Percentiles rank a stretch among this genome's conserved stretches.
phyloP scores from a whole-genome alignment of 805 yeast genomes.

The Myxozyma neglecta region DNA sequence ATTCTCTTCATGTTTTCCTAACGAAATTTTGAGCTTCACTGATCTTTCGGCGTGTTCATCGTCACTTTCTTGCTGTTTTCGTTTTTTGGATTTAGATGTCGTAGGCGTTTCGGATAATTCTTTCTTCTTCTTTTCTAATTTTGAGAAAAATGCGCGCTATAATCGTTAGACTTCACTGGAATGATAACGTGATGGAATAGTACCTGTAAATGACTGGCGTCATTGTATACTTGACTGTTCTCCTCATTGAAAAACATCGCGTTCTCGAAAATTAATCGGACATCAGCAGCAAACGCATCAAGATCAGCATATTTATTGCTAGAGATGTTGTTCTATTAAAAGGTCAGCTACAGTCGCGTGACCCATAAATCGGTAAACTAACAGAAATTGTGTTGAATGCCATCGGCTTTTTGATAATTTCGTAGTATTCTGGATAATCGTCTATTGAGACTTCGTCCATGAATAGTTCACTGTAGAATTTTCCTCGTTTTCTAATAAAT shows the following conservation, averaged over 20 bases:
- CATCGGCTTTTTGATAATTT: conserved; percentile 69
- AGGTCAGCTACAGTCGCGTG: not conserved
- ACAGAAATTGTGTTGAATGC: conserved; percentile 58
- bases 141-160: conserved; percentile 13
- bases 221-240: conserved; percentile 66
- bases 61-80: conserved; percentile 22
- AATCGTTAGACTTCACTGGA: conserved; percentile 28
- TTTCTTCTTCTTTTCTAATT: conserved; percentile 10
- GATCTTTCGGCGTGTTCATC: conserved; percentile 20
- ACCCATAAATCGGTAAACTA: not conserved
- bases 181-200: conserved; percentile 15
- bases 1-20: conserved; percentile 15
- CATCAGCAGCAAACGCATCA: conserved; percentile 58
- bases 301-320: conserved; percentile 55
- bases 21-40: conserved; percentile 27
- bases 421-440: conserved; percentile 78
- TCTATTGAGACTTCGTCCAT: conserved; percentile 68
- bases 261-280: conserved; percentile 68
- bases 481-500: conserved; percentile 44
- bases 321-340: conserved; percentile 48
- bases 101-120: conserved; percentile 4
- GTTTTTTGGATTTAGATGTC: conserved; percentile 22
- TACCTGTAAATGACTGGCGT: conserved; percentile 61
- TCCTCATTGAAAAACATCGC: conserved; percentile 78
- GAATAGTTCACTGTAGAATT: conserved; percentile 54